Evolutionary conservation across 2,329 filamentous ascomycete species (phyloP).

Genomic region (Mycosphaerella sp.): DNA sequence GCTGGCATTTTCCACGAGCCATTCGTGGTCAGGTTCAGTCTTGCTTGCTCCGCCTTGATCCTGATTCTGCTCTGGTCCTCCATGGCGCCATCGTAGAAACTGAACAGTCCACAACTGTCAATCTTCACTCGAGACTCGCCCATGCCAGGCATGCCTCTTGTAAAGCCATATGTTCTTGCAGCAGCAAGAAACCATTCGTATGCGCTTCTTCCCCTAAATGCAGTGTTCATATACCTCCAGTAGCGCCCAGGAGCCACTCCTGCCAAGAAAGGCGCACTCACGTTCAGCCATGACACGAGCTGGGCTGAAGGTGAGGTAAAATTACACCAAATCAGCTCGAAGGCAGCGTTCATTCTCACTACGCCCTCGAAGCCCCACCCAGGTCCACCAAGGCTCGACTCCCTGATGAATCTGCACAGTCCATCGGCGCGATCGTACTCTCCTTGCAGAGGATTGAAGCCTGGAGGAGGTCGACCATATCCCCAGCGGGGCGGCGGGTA

Average conservation of each 20-base stretch:
- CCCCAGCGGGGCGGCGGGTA: background rate
- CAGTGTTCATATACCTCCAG: background rate
- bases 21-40: conserved; percentile 40
- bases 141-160: conserved; percentile 36
- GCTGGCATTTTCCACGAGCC: conserved; percentile 37
- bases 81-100: conserved; percentile 41
- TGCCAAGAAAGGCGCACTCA: conserved; percentile 38
- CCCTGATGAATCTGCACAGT: conserved; percentile 43
- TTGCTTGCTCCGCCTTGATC: conserved; percentile 31
- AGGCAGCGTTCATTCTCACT: conserved; percentile 60
- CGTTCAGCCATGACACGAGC: conserved; percentile 42
- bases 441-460: conserved; percentile 36
- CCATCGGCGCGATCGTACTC: conserved; percentile 46
- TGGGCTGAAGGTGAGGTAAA: conserved; percentile 46
- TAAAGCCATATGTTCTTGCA: conserved; percentile 26
- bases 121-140: conserved; percentile 41
- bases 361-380: conserved; percentile 52
- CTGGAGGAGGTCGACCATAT: background rate
- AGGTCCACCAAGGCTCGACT: conserved; percentile 38
- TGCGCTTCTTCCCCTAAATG: conserved; percentile 4
- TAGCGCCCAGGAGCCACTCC: background rate
- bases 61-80: conserved; percentile 30
- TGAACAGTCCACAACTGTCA: conserved; percentile 41
- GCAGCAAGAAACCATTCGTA: conserved; percentile 21
- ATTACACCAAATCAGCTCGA: conserved; percentile 62